phyloP scores from a whole-genome alignment of 257 asterid genomes.

The Penstemon barbatus region DNA sequence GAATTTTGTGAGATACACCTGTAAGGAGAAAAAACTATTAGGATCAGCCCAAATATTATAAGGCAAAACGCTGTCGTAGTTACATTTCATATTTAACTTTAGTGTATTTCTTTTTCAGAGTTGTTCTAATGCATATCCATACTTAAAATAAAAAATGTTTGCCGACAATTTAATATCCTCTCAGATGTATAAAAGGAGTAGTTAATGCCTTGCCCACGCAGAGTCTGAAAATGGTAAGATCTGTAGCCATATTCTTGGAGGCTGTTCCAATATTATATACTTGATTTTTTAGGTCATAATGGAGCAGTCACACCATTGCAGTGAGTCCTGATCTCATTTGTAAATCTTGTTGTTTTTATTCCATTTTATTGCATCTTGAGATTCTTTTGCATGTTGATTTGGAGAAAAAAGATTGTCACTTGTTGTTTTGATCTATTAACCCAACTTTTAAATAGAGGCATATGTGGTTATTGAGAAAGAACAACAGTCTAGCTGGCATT shows the following conservation, averaged over 20 bases:
- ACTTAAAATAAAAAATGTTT: slow-evolving; percentile 10
- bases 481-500: slow-evolving; percentile 9
- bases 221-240: neutral
- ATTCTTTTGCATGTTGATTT: neutral
- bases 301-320: neutral
- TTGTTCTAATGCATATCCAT: slow-evolving; percentile 7
- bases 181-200: too few relatives aligned
- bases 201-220: too few relatives aligned
- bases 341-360: neutral
- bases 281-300: slow-evolving; percentile 16
- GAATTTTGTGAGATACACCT: slow-evolving; percentile 93
- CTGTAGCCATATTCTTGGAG: neutral
- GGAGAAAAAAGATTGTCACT: neutral
- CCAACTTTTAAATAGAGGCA: neutral
- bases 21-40: slow-evolving; percentile 34
- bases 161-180: neutral
- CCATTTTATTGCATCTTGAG: slow-evolving; percentile 2
- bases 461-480: neutral
- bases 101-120: neutral
- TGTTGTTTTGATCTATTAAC: neutral
- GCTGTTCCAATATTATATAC: neutral
- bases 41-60: slow-evolving; percentile 25
- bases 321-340: neutral
- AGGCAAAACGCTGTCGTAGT: slow-evolving; percentile 19
- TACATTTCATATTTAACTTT: neutral